These are phyloP conservation scores for Kodamaea derodonti DNA, from an alignment of 1,139 yeast species.

Conservation along the genomic window DNA sequence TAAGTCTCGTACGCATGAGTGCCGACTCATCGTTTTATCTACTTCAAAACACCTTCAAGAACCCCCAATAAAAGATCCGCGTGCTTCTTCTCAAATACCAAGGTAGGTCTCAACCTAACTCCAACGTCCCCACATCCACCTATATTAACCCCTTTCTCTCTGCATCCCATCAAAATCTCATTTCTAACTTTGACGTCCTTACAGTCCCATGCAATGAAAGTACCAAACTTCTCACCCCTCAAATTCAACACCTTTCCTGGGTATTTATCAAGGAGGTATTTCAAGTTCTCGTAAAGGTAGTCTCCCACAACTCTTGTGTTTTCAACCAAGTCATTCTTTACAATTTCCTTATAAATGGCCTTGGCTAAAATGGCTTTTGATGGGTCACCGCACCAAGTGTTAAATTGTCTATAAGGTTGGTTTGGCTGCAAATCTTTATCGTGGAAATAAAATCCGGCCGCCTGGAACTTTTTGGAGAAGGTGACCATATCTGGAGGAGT, in stretches of 20 bases:
- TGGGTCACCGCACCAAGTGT: conserved; percentile 86
- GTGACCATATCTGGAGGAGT: conserved; percentile 72
- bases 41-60: conserved; percentile 33
- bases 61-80: conserved; percentile 56
- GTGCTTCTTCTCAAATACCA: conserved; percentile 63
- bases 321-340: conserved; percentile 46
- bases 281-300: conserved; percentile 50
- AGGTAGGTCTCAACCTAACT: conserved; percentile 67
- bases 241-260: conserved; percentile 47
- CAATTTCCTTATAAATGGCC: conserved; percentile 58
- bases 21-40: too few species aligned
- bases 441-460: conserved; percentile 73
- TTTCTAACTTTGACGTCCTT: conserved; percentile 46
- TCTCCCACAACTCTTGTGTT: conserved; percentile 57
- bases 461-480: conserved; percentile 73
- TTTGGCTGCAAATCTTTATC: conserved; percentile 60
- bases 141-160: conserved; percentile 58
- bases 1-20: too few species aligned
- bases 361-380: conserved; percentile 62
- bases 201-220: conserved; percentile 75
- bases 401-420: conserved; percentile 69
- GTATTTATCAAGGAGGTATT: conserved; percentile 37
- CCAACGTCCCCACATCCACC: conserved; percentile 71
- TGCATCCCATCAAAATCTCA: conserved; percentile 44
- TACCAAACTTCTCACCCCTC: conserved; percentile 67